phyloP scores from a whole-genome alignment of 2,329 filamentous ascomycete species.

The Aspergillus clavatus region DNA sequence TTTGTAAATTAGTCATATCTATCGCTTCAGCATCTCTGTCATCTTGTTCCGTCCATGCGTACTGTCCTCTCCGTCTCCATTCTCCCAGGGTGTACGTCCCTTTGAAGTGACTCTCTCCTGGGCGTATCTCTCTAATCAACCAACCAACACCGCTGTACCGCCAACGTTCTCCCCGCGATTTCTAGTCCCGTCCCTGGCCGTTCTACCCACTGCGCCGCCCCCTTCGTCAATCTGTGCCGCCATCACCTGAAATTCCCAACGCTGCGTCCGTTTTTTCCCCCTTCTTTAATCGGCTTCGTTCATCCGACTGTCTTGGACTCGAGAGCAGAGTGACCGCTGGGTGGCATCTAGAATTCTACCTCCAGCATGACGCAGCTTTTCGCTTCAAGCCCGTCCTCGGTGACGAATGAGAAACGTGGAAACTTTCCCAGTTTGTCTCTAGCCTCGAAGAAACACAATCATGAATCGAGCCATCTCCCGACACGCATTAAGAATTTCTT shows the following conservation, averaged over 20 bases:
- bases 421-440: conserved; percentile 45
- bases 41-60: conserved; percentile 13
- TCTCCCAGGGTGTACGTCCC: conserved; percentile 23
- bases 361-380: conserved; percentile 42
- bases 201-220: background rate
- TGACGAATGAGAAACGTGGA: conserved; percentile 43
- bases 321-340: background rate
- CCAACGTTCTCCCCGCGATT: conserved; percentile 2
- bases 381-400: conserved; percentile 35
- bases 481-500: conserved; percentile 67
- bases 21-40: conserved; percentile 8
- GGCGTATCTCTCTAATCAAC: conserved; percentile 4
- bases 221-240: background rate
- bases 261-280: background rate
- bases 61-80: conserved; percentile 14
- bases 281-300: background rate
- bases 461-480: conserved; percentile 49
- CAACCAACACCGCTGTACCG: background rate
- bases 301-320: background rate
- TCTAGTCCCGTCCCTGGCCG: background rate
- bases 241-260: background rate
- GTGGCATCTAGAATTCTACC: conserved; percentile 1
- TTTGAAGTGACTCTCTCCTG: conserved; percentile 14
- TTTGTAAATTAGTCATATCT: conserved; percentile 3
- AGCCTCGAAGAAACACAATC: conserved; percentile 42